Percentiles rank a stretch among this genome's conserved stretches.
These are phyloP conservation scores for Penicillium sp. DNA, from an alignment of 2,329 filamentous ascomycete genomes.

Conservation along the genomic window DNA sequence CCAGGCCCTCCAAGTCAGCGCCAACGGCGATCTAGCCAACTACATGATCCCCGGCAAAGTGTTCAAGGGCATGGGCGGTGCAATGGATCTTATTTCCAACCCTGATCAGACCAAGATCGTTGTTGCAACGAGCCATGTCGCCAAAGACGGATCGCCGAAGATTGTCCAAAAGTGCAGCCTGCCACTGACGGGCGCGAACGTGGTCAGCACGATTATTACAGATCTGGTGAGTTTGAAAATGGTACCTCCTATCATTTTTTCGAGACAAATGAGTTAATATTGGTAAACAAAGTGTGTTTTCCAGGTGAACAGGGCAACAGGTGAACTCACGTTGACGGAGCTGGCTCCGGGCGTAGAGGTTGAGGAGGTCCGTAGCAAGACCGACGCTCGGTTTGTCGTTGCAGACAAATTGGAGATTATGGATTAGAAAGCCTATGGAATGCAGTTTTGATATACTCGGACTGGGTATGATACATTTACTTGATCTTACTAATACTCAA, in stretches of 20 bases:
- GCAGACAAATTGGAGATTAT: constrained; percentile 53
- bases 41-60: constrained; percentile 88
- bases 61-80: constrained; percentile 78
- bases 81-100: constrained; percentile 68
- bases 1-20: constrained; percentile 67
- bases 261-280: constrained; percentile 1
- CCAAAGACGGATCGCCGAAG: constrained; percentile 63
- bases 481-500: too few species aligned
- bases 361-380: constrained; percentile 64
- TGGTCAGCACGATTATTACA: constrained; percentile 68
- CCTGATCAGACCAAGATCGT: constrained; percentile 67
- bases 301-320: constrained; percentile 62
- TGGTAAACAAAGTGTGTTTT: constrained; percentile 55
- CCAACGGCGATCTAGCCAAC: constrained; percentile 73
- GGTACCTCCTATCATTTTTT: constrained; percentile 26
- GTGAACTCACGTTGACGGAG: constrained; percentile 52
- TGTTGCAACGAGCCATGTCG: constrained; percentile 63
- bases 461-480: too few species aligned
- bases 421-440: constrained; percentile 24
- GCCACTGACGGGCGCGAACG: constrained; percentile 59
- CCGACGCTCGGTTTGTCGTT: constrained; percentile 61
- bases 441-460: too few species aligned
- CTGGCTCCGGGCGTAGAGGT: constrained; percentile 62
- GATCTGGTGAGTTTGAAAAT: constrained; percentile 56
- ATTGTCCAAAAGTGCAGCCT: constrained; percentile 59